Conservation (phyloP, 2,329 filamentous ascomycete genomes). For the Phoma sp. region DNA sequence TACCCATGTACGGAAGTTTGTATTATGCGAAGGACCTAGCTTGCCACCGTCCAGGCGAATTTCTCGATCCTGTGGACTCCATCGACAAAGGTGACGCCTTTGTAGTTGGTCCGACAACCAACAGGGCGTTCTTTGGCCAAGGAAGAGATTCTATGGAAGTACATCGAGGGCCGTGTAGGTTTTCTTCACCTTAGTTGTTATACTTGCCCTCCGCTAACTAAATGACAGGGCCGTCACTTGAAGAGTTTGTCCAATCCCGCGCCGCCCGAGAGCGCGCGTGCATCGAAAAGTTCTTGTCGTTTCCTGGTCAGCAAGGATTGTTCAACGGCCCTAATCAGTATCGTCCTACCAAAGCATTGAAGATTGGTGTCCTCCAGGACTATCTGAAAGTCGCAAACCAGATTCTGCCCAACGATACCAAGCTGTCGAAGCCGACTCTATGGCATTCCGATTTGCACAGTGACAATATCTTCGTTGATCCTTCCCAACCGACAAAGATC, state of each 20-base stretch:
- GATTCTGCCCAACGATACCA: slow-evolving; percentile 30
- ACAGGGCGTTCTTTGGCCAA: slow-evolving; percentile 25
- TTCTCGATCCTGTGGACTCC: slow-evolving; percentile 10
- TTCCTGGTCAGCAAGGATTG: slow-evolving; percentile 24
- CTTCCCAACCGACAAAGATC: slow-evolving; percentile 36
- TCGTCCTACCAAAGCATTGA: slow-evolving; percentile 31
- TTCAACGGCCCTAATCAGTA: slow-evolving; percentile 36
- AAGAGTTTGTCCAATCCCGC: slow-evolving; percentile 24
- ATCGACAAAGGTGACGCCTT: slow-evolving; percentile 19
- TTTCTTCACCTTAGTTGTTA: too few species aligned
- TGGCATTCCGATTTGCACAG: slow-evolving; percentile 44
- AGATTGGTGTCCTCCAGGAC: slow-evolving; percentile 32
- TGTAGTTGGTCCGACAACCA: slow-evolving; percentile 25
- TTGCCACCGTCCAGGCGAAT: background rate
- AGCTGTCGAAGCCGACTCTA: slow-evolving; percentile 31
- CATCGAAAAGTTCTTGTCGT: slow-evolving; percentile 25
- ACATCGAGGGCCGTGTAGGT: slow-evolving; percentile 27
- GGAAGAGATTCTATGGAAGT: slow-evolving; percentile 25
- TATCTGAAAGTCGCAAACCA: slow-evolving; percentile 34
- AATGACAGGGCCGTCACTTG: slow-evolving; percentile 23
- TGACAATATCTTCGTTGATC: slow-evolving; percentile 46
- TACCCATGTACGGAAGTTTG: slow-evolving; percentile 27
- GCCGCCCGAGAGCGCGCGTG: slow-evolving; percentile 26
- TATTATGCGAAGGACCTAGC: slow-evolving; percentile 29
- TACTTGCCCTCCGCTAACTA: too few species aligned